These are phyloP conservation scores for Bjerkandera adusta DNA, from an alignment of 1,284 basidiomycete species.

Conservation along the genomic window DNA sequence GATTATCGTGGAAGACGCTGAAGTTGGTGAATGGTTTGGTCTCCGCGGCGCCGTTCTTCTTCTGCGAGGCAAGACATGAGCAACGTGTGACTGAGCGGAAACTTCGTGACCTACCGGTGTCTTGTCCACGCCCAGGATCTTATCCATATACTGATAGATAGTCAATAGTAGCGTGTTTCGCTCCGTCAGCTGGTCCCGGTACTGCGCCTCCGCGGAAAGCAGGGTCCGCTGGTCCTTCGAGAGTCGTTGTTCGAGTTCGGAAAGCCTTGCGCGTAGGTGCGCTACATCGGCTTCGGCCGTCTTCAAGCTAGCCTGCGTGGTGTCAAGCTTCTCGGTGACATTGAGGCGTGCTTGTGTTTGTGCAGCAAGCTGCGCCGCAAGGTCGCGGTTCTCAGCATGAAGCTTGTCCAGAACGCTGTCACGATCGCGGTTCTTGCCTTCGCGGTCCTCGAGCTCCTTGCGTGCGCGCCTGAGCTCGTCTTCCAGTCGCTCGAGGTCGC, in stretches of 20 bases:
- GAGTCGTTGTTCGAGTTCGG: constrained; percentile 80
- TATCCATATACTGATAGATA: constrained; percentile 95
- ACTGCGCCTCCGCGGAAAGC: constrained; percentile 73
- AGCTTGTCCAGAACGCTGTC: constrained; percentile 72
- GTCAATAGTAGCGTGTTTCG: constrained; percentile 88
- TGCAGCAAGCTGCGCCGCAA: constrained; percentile 72
- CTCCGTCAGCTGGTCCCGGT: constrained; percentile 89
- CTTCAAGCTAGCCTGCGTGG: constrained; percentile 56
- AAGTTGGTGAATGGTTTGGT: constrained; percentile 94
- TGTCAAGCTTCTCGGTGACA: constrained; percentile 84
- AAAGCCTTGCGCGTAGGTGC: constrained; percentile 54
- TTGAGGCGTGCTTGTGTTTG: constrained; percentile 85
- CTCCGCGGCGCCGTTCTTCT: constrained; percentile 71
- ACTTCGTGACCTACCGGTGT: constrained; percentile 60
- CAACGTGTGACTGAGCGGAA: neutral
- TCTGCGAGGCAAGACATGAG: constrained; percentile 38
- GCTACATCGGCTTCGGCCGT: constrained; percentile 65
- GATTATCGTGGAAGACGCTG: constrained; percentile 89
- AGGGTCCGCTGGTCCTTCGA: constrained; percentile 82
- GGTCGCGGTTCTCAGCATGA: constrained; percentile 76
- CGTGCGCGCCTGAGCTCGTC: constrained; percentile 76
- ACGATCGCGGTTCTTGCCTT: constrained; percentile 62
- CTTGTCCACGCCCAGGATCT: constrained; percentile 87
- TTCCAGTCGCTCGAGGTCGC: constrained; percentile 82
- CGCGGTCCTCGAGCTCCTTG: constrained; percentile 70